Evolutionary conservation across 2,329 filamentous ascomycete species (phyloP), one percentile per base, ranked within the genome.

Genomic region (Pestalotiopsis sp.): DNA sequence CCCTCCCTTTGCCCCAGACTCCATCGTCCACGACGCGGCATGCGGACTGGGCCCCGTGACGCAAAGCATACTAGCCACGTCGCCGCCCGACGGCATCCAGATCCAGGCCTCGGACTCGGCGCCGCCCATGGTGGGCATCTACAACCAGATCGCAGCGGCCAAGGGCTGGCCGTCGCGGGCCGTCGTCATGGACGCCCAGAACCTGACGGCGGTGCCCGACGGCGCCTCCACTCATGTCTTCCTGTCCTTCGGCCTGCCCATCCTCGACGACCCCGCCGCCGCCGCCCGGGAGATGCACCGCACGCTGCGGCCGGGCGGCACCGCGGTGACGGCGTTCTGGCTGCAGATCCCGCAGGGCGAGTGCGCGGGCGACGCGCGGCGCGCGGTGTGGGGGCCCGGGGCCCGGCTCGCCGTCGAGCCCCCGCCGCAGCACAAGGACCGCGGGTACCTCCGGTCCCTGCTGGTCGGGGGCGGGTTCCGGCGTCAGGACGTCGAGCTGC

Each of bases 261-360:
- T 72, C 41, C 66, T 74, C 5, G 67, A 66, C 7, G 70, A 74
- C 31, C 71, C 70, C 1, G 66, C 68, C 61, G 67, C 67, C 9
- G 71, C 69, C 11, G 65, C 71, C 25, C 52, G 27, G 25, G 70
- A 73, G 52, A 69, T 73, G 31, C 68, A 70, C 38, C 72, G 70
- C 38, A 70, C 71, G 1, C 69, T 73, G 5, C 61, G 67, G 62
- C 67, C 69, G 17, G 72, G 71, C 14, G 73, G 72, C 67, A 73
- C 66, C 1, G 69, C 71, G 25, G 45, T 72, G 27, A 73, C 73
- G 6, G 70, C 72, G 11, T 73, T 72, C 66, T 74, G 71, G 72
- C 59, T 74, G 58, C 68, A 70, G 20, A 70, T 70, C 20, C 71
- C 71, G 1, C 72, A 73, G 41, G 71, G 71, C 9, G 69, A 73